Conservation (phyloP, 164 flowering plant species). For the Dillenia turbinata region DNA sequence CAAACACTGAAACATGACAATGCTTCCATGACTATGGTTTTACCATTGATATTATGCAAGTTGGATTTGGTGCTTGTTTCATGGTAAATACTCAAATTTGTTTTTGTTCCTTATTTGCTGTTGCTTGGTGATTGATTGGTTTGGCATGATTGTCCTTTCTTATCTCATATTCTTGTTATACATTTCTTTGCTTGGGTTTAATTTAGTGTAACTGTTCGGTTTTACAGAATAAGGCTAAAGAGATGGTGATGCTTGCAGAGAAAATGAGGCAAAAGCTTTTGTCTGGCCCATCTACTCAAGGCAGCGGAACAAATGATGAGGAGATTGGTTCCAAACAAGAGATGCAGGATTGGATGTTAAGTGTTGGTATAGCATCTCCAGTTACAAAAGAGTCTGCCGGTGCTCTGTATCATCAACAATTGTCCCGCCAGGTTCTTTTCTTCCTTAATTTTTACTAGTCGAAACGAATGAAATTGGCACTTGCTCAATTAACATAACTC, state of each 20-base stretch:
- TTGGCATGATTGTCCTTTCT: too few relatives aligned
- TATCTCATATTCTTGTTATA: too few relatives aligned
- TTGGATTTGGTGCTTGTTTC: too few relatives aligned
- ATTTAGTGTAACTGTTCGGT: background rate
- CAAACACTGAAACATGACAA: too few relatives aligned
- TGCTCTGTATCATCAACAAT: conserved; percentile 91
- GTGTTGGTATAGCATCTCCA: conserved; percentile 94
- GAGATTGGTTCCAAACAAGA: conserved; percentile 91
- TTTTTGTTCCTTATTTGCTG: too few relatives aligned
- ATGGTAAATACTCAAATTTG: too few relatives aligned
- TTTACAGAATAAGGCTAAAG: conserved; percentile 89
- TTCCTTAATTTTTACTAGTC: background rate
- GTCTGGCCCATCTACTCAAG: conserved; percentile 54
- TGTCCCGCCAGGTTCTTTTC: conserved; percentile 86
- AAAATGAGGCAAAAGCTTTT: conserved; percentile 92
- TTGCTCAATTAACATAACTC: too few relatives aligned
- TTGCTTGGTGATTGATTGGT: too few relatives aligned
- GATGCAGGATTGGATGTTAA: conserved; percentile 92
- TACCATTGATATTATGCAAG: too few relatives aligned
- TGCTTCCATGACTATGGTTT: too few relatives aligned
- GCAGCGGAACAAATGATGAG: conserved; percentile 55
- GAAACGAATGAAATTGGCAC: too few relatives aligned
- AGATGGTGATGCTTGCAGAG: conserved; percentile 96
- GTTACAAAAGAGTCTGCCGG: conserved; percentile 98
- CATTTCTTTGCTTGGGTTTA: too few relatives aligned